These are phyloP conservation scores for Trametopsis cervina DNA, from an alignment of 768 basidiomycete genomes.

Conservation along the genomic window DNA sequence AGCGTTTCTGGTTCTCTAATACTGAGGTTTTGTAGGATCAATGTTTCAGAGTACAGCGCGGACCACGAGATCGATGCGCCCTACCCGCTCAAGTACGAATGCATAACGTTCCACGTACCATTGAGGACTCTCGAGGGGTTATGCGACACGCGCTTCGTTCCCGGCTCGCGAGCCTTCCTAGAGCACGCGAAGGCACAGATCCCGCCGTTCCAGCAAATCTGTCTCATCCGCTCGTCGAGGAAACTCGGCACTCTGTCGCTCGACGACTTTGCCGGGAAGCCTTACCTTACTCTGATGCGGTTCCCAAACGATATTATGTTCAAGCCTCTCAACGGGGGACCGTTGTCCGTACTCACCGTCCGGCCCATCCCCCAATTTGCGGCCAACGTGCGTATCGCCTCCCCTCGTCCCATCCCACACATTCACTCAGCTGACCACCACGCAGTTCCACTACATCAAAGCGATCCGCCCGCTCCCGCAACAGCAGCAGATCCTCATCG, in stretches of 20 bases:
- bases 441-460: conserved; percentile 11
- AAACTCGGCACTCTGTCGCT: conserved; percentile 32
- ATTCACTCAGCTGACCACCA: neutral
- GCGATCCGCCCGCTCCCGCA: conserved; percentile 16
- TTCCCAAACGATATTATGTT: conserved; percentile 33
- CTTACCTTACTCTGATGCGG: conserved; percentile 35
- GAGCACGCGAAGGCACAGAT: conserved; percentile 27
- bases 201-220: conserved; percentile 35
- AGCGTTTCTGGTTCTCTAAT: neutral
- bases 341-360: conserved; percentile 32
- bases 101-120: conserved; percentile 35
- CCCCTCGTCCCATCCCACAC: no score
- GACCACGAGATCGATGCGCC: conserved; percentile 35
- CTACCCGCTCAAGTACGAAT: conserved; percentile 36
- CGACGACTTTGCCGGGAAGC: conserved; percentile 32
- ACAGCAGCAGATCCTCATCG: conserved; percentile 17
- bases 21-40: conserved; percentile 23
- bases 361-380: neutral
- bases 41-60: conserved; percentile 31
- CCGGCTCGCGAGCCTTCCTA: conserved; percentile 32
- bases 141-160: conserved; percentile 34
- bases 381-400: conserved; percentile 3
- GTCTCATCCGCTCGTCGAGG: conserved; percentile 29
- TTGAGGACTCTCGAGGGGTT: conserved; percentile 37
- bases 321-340: conserved; percentile 30